Evolutionary conservation across 2,329 filamentous ascomycete genomes (phyloP).

Genomic region (Fusarium ramigenum): DNA sequence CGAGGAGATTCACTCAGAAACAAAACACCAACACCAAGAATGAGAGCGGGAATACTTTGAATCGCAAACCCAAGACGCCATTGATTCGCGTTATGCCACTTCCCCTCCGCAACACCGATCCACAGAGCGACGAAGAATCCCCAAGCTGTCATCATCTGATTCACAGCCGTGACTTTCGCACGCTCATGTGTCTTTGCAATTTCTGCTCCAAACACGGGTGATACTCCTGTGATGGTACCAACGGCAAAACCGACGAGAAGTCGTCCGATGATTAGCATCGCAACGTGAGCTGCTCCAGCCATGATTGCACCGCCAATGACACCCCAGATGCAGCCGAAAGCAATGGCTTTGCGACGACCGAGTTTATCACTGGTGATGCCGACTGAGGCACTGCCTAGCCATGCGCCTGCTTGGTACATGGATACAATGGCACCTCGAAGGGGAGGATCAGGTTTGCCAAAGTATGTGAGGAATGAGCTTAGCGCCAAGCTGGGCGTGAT

Average conservation of each 20-base stretch:
- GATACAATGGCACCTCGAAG: constrained; percentile 53
- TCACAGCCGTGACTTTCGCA: constrained; percentile 52
- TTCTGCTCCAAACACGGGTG: constrained; percentile 53
- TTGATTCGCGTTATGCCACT: constrained; percentile 51
- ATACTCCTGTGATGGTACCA: constrained; percentile 53
- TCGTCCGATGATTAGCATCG: constrained; percentile 52
- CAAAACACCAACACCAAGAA: constrained; percentile 48
- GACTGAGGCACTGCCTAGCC: constrained; percentile 53
- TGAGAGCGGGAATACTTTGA: constrained; percentile 46
- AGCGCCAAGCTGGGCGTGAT: constrained; percentile 53
- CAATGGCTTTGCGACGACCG: constrained; percentile 51
- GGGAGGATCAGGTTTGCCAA: constrained; percentile 47
- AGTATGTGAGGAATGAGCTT: constrained; percentile 48
- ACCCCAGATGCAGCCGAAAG: constrained; percentile 53
- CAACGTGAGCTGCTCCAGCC: constrained; percentile 53
- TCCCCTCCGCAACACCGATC: constrained; percentile 52
- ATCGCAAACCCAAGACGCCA: constrained; percentile 53
- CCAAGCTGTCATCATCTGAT: constrained; percentile 56
- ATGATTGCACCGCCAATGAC: constrained; percentile 52
- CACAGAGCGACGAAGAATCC: constrained; percentile 53
- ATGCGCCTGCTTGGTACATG: constrained; percentile 53
- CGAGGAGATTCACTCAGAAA: constrained; percentile 50
- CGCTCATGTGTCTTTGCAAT: constrained; percentile 54
- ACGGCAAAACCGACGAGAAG: constrained; percentile 52
- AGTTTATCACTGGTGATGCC: constrained; percentile 51